phyloP scores from a whole-genome alignment of 2,329 filamentous ascomycete genomes.

The Paecilomyces dactylethromorphus region DNA sequence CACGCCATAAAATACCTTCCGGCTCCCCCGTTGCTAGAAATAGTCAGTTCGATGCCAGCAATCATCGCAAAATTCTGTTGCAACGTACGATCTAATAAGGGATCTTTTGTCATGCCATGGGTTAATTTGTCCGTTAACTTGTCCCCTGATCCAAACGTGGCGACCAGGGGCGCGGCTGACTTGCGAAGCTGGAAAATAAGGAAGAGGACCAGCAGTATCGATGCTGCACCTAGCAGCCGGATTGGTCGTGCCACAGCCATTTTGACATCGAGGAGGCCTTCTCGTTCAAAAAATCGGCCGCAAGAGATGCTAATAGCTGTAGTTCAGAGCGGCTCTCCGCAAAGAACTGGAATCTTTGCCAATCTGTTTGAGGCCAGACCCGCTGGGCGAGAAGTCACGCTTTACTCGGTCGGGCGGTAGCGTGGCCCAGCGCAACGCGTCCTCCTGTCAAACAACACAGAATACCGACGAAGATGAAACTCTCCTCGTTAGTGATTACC shows the following conservation, averaged over 20 bases:
- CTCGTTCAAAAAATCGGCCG: not conserved
- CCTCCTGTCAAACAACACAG: not conserved
- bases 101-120: constrained; percentile 67
- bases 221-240: constrained; percentile 6
- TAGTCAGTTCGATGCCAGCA: constrained; percentile 10
- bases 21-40: constrained; percentile 72
- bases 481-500: not conserved
- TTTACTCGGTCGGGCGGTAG: not conserved
- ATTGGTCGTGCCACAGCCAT: constrained; percentile 11
- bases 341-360: constrained; percentile 5
- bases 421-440: not conserved
- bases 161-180: constrained; percentile 34
- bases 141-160: constrained; percentile 27
- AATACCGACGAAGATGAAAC: not conserved
- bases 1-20: constrained; percentile 65
- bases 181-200: constrained; percentile 70
- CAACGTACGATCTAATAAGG: constrained; percentile 74
- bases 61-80: constrained; percentile 2
- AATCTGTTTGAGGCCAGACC: not conserved
- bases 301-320: not conserved
- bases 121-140: constrained; percentile 42
- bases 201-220: constrained; percentile 35
- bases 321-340: not conserved
- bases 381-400: not conserved
- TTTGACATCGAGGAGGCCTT: constrained; percentile 8